phyloP scores from a whole-genome alignment of 495 filamentous ascomycete genomes.

The Xylaria scruposa region DNA sequence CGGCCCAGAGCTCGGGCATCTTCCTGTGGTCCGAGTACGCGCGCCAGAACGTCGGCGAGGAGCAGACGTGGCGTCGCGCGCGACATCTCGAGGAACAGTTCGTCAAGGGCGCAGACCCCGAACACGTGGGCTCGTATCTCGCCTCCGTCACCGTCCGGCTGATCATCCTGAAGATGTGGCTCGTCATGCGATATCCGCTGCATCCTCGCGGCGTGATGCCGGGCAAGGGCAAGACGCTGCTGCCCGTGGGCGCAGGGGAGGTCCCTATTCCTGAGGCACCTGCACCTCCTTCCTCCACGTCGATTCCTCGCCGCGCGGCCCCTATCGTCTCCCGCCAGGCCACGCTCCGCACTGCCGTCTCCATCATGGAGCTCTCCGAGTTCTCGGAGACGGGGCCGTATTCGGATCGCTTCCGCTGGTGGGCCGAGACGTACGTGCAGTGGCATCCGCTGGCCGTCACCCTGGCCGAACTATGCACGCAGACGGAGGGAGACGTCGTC shows the following conservation, averaged over 20 bases:
- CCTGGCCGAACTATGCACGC: constrained; percentile 72
- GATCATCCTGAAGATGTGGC: constrained; percentile 69
- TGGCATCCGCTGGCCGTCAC: constrained; percentile 76
- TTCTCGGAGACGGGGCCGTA: constrained; percentile 31
- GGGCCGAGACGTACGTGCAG: constrained; percentile 68
- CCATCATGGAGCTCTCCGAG: constrained; percentile 42
- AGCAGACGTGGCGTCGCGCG: constrained; percentile 34
- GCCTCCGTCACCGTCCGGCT: constrained; percentile 51
- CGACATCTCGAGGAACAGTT: constrained; percentile 40
- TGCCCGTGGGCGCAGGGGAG: too few species aligned
- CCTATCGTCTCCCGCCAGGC: constrained; percentile 30
- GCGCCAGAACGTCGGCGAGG: constrained; percentile 31
- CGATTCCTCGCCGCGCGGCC: neutral
- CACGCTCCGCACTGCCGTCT: constrained; percentile 44
- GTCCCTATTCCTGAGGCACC: neutral
- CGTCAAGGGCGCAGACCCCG: constrained; percentile 35
- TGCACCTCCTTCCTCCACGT: neutral
- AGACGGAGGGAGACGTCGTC: constrained; percentile 57
- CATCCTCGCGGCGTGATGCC: constrained; percentile 35
- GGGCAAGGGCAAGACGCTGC: neutral
- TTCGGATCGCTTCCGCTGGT: constrained; percentile 39
- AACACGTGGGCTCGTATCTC: constrained; percentile 34
- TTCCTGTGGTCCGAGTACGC: constrained; percentile 41
- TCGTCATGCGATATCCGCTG: constrained; percentile 67
- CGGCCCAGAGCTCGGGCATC: constrained; percentile 62